Conservation (phyloP, 208 protist species). For the Vickermania spadyakhi region DNA sequence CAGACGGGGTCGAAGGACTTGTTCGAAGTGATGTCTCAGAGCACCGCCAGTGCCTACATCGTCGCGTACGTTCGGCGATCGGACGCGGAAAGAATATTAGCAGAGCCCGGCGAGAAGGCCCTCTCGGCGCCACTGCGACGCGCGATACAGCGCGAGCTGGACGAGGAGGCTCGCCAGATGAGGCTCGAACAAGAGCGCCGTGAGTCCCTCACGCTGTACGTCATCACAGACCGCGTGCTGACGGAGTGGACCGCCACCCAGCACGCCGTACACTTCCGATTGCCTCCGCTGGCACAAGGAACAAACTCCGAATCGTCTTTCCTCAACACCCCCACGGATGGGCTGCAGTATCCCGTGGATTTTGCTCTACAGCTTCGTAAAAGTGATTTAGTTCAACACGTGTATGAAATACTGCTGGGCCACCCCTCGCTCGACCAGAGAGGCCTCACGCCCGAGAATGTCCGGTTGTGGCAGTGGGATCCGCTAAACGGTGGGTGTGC, state of each 20-base stretch:
- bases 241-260: constrained; percentile 18
- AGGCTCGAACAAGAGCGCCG: constrained; percentile 29
- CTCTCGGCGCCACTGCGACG: constrained; percentile 51
- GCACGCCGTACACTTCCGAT: constrained; percentile 40
- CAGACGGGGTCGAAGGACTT: too few species aligned
- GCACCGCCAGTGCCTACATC: constrained; percentile 63
- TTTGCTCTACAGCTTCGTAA: constrained; percentile 46
- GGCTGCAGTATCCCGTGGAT: constrained; percentile 10
- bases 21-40: neutral
- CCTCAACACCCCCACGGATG: neutral
- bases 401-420: constrained; percentile 41
- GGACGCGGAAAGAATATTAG: constrained; percentile 42
- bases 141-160: constrained; percentile 30
- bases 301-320: neutral
- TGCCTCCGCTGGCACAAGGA: constrained; percentile 8
- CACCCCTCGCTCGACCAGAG: constrained; percentile 16
- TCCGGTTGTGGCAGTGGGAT: constrained; percentile 35
- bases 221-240: constrained; percentile 47
- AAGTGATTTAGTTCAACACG: constrained; percentile 20
- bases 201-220: constrained; percentile 25
- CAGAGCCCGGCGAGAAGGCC: constrained; percentile 44
- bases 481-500: neutral
- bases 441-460: constrained; percentile 17
- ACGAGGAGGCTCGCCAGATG: constrained; percentile 37
- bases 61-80: constrained; percentile 74